phyloP scores from a whole-genome alignment of 176 grass and related monocot species.

The Oryza brachyantha region DNA sequence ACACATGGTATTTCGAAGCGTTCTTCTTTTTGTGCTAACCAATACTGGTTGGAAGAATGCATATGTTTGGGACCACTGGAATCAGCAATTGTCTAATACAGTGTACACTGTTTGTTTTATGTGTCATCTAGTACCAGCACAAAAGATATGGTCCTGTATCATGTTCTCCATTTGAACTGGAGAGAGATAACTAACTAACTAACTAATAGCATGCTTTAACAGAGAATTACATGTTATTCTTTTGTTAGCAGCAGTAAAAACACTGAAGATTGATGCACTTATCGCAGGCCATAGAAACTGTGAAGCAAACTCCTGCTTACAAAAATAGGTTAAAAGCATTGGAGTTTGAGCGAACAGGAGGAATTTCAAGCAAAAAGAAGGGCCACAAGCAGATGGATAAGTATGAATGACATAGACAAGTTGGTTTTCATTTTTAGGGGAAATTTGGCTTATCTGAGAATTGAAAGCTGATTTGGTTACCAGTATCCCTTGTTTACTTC shows the following conservation, averaged over 20 bases:
- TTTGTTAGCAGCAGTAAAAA: slow-evolving; percentile 2
- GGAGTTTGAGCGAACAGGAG: slow-evolving; percentile 84
- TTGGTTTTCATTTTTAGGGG: neutral
- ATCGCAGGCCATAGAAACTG: slow-evolving; percentile 76
- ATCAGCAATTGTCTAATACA: too few species aligned
- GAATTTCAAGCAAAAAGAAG: slow-evolving; percentile 86
- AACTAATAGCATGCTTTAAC: neutral
- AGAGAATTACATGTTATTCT: neutral
- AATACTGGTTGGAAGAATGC: slow-evolving; percentile 10
- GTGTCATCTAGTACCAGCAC: neutral
- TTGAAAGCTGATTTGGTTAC: slow-evolving; percentile 15
- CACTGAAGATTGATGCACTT: slow-evolving; percentile 3
- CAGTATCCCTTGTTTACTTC: neutral
- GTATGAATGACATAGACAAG: slow-evolving; percentile 50
- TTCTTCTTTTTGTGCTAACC: neutral
- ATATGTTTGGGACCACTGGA: neutral
- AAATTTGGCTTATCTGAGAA: slow-evolving; percentile 13
- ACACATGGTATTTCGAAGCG: neutral
- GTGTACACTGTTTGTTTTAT: too few species aligned
- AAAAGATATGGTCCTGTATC: neutral
- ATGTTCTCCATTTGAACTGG: neutral
- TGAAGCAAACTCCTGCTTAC: slow-evolving; percentile 96
- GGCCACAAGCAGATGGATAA: slow-evolving; percentile 75
- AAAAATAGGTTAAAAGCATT: slow-evolving; percentile 95
- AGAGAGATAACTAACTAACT: neutral